Evolutionary conservation across 345 rosid species (phyloP).

Genomic region (Draba incana): DNA sequence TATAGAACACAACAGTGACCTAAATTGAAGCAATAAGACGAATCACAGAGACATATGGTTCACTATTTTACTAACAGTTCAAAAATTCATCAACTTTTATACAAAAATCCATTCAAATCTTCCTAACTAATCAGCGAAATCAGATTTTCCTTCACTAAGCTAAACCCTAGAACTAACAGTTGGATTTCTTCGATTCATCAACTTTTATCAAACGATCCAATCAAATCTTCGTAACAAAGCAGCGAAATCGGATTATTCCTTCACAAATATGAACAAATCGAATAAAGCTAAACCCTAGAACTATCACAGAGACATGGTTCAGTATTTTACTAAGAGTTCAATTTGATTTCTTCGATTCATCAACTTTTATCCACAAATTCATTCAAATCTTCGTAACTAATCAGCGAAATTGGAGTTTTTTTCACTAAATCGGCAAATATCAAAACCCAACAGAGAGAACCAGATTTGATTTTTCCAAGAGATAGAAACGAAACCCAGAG

Average conservation of each 20-base stretch:
- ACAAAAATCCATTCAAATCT: constrained; percentile 21
- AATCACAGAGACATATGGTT: constrained; percentile 14
- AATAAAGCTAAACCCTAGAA: no score
- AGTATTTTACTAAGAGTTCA: background rate
- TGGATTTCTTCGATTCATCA: no score
- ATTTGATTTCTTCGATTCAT: constrained; percentile 9
- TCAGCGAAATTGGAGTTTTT: background rate
- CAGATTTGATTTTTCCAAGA: constrained; percentile 12
- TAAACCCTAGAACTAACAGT: no score
- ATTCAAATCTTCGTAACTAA: background rate
- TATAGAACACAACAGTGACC: no score
- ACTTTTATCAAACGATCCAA: no score
- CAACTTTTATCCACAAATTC: constrained; percentile 20
- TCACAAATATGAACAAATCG: no score
- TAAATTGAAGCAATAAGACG: background rate
- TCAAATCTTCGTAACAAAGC: no score
- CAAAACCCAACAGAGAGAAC: constrained; percentile 28
- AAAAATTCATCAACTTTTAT: constrained; percentile 2
- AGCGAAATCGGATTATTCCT: no score
- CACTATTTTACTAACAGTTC: background rate
- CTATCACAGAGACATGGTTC: background rate
- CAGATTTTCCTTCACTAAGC: no score
- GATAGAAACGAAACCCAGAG: constrained; percentile 23
- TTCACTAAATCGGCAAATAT: constrained; percentile 13
- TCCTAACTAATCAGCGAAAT: background rate